Percentiles rank a stretch among this genome's conserved stretches.
Conservation (phyloP, 2,329 filamentous ascomycete genomes). For the Penicillium sp. region DNA sequence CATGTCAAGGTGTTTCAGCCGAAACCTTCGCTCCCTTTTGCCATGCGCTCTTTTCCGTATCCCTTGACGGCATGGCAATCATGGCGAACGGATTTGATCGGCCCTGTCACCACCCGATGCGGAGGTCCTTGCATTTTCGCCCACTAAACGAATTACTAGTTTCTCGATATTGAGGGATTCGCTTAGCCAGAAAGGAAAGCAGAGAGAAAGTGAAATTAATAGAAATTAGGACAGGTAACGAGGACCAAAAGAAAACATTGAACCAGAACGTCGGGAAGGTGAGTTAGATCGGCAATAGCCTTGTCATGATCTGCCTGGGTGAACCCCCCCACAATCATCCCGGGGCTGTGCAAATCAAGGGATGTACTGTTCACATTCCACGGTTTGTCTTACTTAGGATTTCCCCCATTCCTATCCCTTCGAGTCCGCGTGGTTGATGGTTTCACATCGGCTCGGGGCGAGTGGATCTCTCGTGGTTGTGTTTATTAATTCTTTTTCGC, state of each 20-base stretch:
- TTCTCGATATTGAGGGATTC: neutral
- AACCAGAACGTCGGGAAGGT: neutral
- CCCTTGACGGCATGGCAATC: constrained; percentile 17
- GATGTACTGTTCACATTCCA: constrained; percentile 29
- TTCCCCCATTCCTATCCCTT: neutral
- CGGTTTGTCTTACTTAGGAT: constrained; percentile 9
- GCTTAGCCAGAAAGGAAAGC: neutral
- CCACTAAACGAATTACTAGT: neutral
- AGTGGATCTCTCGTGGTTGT: constrained; percentile 3
- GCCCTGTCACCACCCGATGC: constrained; percentile 17
- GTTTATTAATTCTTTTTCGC: constrained; percentile 9
- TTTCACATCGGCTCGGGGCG: constrained; percentile 19
- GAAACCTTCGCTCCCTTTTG: neutral
- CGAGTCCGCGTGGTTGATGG: constrained; percentile 17
- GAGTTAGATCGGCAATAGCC: neutral
- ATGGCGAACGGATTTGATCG: constrained; percentile 1
- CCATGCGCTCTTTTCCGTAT: constrained; percentile 4
- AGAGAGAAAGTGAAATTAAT: neutral
- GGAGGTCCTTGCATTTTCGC: constrained; percentile 7
- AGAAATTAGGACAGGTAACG: neutral
- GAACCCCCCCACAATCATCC: constrained; percentile 2
- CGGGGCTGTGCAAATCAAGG: constrained; percentile 27
- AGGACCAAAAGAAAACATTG: neutral
- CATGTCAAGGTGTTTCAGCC: constrained; percentile 7
- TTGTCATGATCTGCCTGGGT: constrained; percentile 10